Base-by-base conservation (phyloP, 2,329 filamentous ascomycete species). In the Fusarium humuli region DNA sequence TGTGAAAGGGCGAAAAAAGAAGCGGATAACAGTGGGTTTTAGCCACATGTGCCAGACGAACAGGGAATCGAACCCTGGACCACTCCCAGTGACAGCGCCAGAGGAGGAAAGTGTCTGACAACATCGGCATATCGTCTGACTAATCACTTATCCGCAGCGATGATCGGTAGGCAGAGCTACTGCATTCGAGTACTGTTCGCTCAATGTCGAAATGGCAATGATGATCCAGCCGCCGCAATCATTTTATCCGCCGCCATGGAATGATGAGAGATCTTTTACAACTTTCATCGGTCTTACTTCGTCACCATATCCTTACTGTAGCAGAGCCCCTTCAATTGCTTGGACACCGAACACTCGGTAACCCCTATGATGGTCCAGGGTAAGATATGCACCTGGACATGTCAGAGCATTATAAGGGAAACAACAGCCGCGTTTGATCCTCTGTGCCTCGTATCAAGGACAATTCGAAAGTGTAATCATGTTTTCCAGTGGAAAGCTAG, bases 41-140 rank as follows among this genome's bases (percentile, higher is more conserved):
- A 62, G 56, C 66, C 66, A 67, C 66, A 47, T 3, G 18, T 20
- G 0, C 44, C 69, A 61, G 66, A 70, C 66, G 55, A 69, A 66
- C 66, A 69, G 66, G 65, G 66, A 69, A 61, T 69, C 61, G 66
- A 70, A 69, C 66, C 66, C 66, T 66, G 65, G 61, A 56, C 61
- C 60, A 66, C 66, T 69, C 27, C 27, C 65, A 65, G 27, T 27
- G 23, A 64, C 18, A 7, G n/a, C 27, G 29, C 37, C 3, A 14
- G 2, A 18, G 12, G 2, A 27, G 9, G 53, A 42, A 49, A 23
- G 18, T 23, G 67, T 52, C 61, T 70, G 69, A 69, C 34, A 37
- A 37, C 16, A 37, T 9, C 56, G 67, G 56, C 63, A 50, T 64
- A 57, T 64, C 32, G 45, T 64, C 63, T 60, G 59, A 64, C 61